Conservation (phyloP, 768 basidiomycete genomes). For the Cystofilobasidium bisporidii region DNA sequence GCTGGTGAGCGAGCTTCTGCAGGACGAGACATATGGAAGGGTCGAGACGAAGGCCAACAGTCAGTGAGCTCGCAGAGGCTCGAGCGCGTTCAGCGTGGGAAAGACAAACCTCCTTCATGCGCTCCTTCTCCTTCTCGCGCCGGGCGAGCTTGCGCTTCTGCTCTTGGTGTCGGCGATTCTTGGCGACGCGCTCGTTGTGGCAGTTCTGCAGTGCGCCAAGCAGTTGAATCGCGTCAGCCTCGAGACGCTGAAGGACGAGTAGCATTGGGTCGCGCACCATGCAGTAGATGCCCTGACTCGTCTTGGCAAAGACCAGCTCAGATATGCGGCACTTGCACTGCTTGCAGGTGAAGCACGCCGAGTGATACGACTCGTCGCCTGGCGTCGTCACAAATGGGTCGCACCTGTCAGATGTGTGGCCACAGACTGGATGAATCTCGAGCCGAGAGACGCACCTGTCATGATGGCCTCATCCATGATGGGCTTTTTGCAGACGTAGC, state of each 20-base stretch:
- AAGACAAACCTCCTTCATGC: slow-evolving; percentile 10
- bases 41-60: not conserved
- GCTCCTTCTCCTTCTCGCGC: slow-evolving; percentile 32
- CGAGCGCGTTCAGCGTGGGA: too few relatives aligned
- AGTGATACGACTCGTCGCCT: slow-evolving; percentile 93
- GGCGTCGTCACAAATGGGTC: not conserved
- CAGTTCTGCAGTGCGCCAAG: slow-evolving; percentile 68
- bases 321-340: slow-evolving; percentile 90
- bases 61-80: not conserved
- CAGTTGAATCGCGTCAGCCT: too few relatives aligned
- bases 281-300: slow-evolving; percentile 90
- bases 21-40: not conserved
- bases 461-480: slow-evolving; percentile 99
- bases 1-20: slow-evolving; percentile 9
- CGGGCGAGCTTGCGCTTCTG: slow-evolving; percentile 57
- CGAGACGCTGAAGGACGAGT: too few relatives aligned
- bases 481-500: slow-evolving; percentile 84
- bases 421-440: not conserved
- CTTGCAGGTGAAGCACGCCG: slow-evolving; percentile 96
- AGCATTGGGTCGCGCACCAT: slow-evolving; percentile 49
- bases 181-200: slow-evolving; percentile 92
- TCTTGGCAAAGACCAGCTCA: slow-evolving; percentile 97
- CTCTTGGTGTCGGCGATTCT: slow-evolving; percentile 81
- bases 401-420: too few relatives aligned
- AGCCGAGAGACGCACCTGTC: slow-evolving; percentile 49